phyloP scores from a whole-genome alignment of 805 yeast genomes.

The Tetrapisispora namnaoensis region DNA sequence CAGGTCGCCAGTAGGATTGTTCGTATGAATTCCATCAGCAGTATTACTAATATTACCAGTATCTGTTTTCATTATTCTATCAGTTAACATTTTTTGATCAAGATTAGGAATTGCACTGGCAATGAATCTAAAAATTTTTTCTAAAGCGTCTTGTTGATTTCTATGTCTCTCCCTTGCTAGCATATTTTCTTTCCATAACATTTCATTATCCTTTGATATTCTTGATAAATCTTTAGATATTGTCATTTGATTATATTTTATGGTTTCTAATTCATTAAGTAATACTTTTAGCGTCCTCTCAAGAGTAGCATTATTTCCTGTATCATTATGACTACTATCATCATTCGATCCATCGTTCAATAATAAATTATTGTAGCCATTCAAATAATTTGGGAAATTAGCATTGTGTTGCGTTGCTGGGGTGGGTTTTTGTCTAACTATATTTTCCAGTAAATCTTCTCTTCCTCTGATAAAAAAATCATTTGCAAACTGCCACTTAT shows the following conservation, averaged over 20 bases:
- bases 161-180: slow-evolving; percentile 76
- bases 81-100: slow-evolving; percentile 24
- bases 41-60: not conserved
- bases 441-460: slow-evolving; percentile 77
- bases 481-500: slow-evolving; percentile 81
- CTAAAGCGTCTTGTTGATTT: slow-evolving; percentile 78
- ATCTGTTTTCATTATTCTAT: slow-evolving; percentile 8
- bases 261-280: slow-evolving; percentile 60
- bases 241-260: slow-evolving; percentile 68
- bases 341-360: slow-evolving; percentile 1
- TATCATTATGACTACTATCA: slow-evolving; percentile 2
- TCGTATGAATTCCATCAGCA: not conserved
- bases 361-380: slow-evolving; percentile 1
- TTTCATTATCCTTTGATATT: slow-evolving; percentile 76
- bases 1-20: not conserved
- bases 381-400: not conserved
- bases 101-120: slow-evolving; percentile 48
- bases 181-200: slow-evolving; percentile 84
- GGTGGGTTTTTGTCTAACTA: slow-evolving; percentile 56
- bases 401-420: not conserved
- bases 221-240: slow-evolving; percentile 79
- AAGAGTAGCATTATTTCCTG: not conserved
- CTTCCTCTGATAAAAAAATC: slow-evolving; percentile 67
- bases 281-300: slow-evolving; percentile 22
- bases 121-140: slow-evolving; percentile 75